Conservation (phyloP, 495 filamentous ascomycete genomes). For the Cetradonia linearis region DNA sequence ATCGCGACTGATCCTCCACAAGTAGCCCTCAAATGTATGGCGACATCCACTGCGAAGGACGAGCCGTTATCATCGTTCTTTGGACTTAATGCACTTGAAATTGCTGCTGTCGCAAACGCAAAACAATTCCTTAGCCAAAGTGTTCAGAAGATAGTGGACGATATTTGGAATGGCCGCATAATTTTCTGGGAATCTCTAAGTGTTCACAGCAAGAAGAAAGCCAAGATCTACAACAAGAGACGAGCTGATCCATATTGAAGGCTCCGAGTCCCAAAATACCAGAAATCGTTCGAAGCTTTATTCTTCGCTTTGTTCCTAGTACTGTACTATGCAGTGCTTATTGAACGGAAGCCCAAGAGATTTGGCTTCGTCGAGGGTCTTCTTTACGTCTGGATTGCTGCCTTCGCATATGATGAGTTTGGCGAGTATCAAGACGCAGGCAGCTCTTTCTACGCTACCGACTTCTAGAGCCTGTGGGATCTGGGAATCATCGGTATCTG, state of each 20-base stretch:
- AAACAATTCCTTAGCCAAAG: conserved; percentile 84
- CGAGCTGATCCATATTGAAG: conserved; percentile 75
- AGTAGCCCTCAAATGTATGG: not conserved
- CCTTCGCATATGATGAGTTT: conserved; percentile 81
- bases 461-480: conserved; percentile 89
- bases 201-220: conserved; percentile 66
- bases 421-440: conserved; percentile 77
- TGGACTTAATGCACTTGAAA: conserved; percentile 78
- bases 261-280: conserved; percentile 80
- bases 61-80: conserved; percentile 53
- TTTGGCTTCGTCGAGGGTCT: conserved; percentile 44
- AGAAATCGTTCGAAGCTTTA: conserved; percentile 76
- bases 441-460: conserved; percentile 68
- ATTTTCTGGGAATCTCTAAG: conserved; percentile 83
- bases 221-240: conserved; percentile 67
- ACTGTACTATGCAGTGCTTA: conserved; percentile 76
- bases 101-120: conserved; percentile 77
- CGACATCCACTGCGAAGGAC: not conserved
- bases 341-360: conserved; percentile 43
- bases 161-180: conserved; percentile 86
- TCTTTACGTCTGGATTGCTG: conserved; percentile 62
- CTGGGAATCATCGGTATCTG: conserved; percentile 79
- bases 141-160: conserved; percentile 75
- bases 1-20: not conserved
- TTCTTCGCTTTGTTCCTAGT: conserved; percentile 77